These are phyloP conservation scores for Dioscorea dumetorum DNA, from an alignment of 106 monocot species.

Conservation along the genomic window DNA sequence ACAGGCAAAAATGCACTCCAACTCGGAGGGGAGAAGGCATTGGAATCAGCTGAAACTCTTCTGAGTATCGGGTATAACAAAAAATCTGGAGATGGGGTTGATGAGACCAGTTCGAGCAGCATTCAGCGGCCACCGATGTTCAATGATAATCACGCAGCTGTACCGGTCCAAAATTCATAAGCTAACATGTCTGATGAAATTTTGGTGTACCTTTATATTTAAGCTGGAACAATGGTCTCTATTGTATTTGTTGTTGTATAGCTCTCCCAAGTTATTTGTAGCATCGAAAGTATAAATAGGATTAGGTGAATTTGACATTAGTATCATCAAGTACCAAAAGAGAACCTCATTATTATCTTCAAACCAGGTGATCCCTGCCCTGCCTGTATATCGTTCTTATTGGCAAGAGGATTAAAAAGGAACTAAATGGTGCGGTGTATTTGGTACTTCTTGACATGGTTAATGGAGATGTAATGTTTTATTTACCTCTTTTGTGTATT, in stretches of 20 bases:
- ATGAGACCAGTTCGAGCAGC: constrained; percentile 22
- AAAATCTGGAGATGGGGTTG: constrained; percentile 11
- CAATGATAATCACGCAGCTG: constrained; percentile 35
- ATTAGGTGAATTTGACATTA: background rate
- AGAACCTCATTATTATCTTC: too few relatives aligned
- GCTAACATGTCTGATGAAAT: constrained; percentile 3
- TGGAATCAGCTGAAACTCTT: constrained; percentile 65
- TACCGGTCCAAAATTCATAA: constrained; percentile 60
- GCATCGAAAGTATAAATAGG: background rate
- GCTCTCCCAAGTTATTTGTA: constrained; percentile 1
- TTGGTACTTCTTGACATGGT: too few relatives aligned
- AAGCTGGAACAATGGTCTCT: background rate
- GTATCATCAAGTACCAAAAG: background rate
- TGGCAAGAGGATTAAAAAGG: too few relatives aligned
- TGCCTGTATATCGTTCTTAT: too few relatives aligned
- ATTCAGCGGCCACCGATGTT: constrained; percentile 32
- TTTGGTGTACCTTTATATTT: constrained; percentile 3
- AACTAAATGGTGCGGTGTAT: too few relatives aligned
- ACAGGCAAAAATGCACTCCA: constrained; percentile 21
- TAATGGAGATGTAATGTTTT: too few relatives aligned
- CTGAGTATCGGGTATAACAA: constrained; percentile 42
- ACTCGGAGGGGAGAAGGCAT: constrained; percentile 31
- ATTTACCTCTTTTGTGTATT: too few relatives aligned
- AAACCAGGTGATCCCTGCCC: too few relatives aligned
- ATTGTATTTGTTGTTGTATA: constrained; percentile 33